Conservation (phyloP, 1,284 basidiomycete species). For the Ceratobasidium theobromae region DNA sequence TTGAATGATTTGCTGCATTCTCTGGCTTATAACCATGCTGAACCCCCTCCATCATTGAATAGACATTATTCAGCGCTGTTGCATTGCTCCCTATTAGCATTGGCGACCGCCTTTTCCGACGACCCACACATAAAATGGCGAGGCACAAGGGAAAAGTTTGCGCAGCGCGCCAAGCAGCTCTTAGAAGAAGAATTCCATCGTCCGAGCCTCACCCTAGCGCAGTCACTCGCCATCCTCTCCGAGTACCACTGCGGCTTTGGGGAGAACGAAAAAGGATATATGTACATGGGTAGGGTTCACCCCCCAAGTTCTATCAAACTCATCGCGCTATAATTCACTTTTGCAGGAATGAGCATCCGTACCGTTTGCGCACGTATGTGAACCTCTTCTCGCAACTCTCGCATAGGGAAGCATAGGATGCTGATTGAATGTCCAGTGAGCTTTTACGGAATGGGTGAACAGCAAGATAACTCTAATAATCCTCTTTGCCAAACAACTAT, state of each 20-base stretch:
- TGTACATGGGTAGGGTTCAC: constrained; percentile 36
- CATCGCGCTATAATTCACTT: background rate
- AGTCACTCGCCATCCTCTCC: constrained; percentile 58
- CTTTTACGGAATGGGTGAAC: too few species aligned
- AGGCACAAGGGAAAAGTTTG: constrained; percentile 53
- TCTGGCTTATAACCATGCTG: too few species aligned
- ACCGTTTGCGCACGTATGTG: constrained; percentile 46
- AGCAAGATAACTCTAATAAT: too few species aligned
- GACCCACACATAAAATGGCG: constrained; percentile 53
- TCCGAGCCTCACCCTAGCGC: constrained; percentile 61
- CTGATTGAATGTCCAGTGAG: background rate
- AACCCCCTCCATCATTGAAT: constrained; percentile 24
- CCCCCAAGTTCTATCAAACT: background rate
- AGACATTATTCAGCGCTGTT: constrained; percentile 47
- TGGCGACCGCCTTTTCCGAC: constrained; percentile 60
- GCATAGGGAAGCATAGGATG: background rate
- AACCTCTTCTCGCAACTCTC: background rate
- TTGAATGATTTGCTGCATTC: constrained; percentile 58
- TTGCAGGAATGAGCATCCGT: constrained; percentile 55
- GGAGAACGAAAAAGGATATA: constrained; percentile 39
- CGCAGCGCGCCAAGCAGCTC: constrained; percentile 54
- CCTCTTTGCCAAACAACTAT: background rate
- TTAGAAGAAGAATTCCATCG: constrained; percentile 58
- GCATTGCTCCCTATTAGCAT: constrained; percentile 64
- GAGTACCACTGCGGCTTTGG: constrained; percentile 55